Percentiles rank a stretch among this genome's conserved stretches.
Evolutionary conservation across 345 rosid species (phyloP).

Genomic region (Abelmoschus esculentus): DNA sequence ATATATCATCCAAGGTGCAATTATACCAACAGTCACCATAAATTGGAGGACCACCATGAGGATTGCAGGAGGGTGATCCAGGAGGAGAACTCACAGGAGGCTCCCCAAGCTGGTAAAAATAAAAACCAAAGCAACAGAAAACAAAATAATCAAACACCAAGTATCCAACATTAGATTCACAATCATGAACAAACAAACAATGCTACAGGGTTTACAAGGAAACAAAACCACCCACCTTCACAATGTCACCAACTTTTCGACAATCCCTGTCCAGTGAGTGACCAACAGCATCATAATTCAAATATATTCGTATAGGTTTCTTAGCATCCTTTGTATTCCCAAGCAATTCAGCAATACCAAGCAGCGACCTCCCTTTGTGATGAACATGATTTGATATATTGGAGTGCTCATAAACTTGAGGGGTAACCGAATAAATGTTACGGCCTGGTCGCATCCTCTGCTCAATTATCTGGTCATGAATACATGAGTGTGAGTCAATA

Average conservation of each 20-base stretch:
- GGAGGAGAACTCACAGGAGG: slow-evolving; percentile 49
- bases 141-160: slow-evolving; percentile 3
- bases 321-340: slow-evolving; percentile 43
- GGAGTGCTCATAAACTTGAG: slow-evolving; percentile 72
- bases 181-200: not conserved
- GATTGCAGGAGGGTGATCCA: slow-evolving; percentile 69
- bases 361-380: slow-evolving; percentile 70
- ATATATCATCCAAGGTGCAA: slow-evolving; percentile 85
- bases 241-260: slow-evolving; percentile 67
- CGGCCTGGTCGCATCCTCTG: slow-evolving; percentile 83
- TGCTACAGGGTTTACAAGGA: slow-evolving; percentile 6
- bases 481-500: slow-evolving; percentile 74
- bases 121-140: not conserved
- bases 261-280: slow-evolving; percentile 92
- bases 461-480: slow-evolving; percentile 85
- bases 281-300: slow-evolving; percentile 98
- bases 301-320: slow-evolving; percentile 86
- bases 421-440: slow-evolving; percentile 73
- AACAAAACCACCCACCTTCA: slow-evolving; percentile 54
- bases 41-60: slow-evolving; percentile 66
- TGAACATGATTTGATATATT: slow-evolving; percentile 21
- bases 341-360: slow-evolving; percentile 31
- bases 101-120: slow-evolving; percentile 72
- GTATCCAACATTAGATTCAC: slow-evolving; percentile 7
- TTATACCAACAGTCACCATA: slow-evolving; percentile 96